A percentile compares a stretch with the other conserved stretches of the same genome.
phyloP scores from a whole-genome alignment of 2,329 filamentous ascomycete genomes.

The Myotisia sp. region DNA sequence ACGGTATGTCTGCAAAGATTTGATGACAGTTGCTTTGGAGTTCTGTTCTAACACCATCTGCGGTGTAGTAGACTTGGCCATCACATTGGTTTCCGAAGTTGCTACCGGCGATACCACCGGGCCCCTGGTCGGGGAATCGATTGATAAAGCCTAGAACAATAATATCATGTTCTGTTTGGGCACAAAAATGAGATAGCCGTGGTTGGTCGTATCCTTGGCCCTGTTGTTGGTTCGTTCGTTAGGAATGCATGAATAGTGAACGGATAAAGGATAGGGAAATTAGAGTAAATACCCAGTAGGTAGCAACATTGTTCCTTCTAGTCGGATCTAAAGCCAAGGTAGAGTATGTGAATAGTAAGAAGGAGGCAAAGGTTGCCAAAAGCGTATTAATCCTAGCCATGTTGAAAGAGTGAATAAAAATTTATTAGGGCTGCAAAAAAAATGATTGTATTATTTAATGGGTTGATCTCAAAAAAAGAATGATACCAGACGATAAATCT shows the following conservation, averaged over 20 bases:
- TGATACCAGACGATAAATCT: conserved; percentile 8
- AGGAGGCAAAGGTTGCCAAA: conserved; percentile 23
- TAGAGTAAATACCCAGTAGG: conserved; percentile 39
- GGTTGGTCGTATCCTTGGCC: conserved; percentile 40
- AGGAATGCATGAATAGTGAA: not conserved
- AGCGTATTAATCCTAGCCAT: conserved; percentile 18
- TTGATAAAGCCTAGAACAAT: conserved; percentile 45
- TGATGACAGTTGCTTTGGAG: conserved; percentile 32
- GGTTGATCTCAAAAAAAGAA: conserved; percentile 26
- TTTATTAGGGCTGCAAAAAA: conserved; percentile 5
- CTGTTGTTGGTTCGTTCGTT: conserved; percentile 16
- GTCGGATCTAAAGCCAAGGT: conserved; percentile 26
- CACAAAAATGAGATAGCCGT: conserved; percentile 38
- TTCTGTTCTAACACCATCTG: conserved; percentile 25
- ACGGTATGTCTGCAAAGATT: conserved; percentile 29
- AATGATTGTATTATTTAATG: not conserved
- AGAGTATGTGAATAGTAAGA: conserved; percentile 19
- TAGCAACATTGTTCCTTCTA: conserved; percentile 35
- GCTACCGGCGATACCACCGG: conserved; percentile 35
- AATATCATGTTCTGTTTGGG: conserved; percentile 39
- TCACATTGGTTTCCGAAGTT: conserved; percentile 45
- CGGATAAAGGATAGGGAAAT: not conserved
- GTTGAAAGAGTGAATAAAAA: conserved; percentile 24
- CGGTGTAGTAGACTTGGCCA: conserved; percentile 25
- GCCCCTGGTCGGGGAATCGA: conserved; percentile 35